These are phyloP conservation scores for Eruca vesicaria DNA, from an alignment of 441 rosid genomes.

Conservation along the genomic window DNA sequence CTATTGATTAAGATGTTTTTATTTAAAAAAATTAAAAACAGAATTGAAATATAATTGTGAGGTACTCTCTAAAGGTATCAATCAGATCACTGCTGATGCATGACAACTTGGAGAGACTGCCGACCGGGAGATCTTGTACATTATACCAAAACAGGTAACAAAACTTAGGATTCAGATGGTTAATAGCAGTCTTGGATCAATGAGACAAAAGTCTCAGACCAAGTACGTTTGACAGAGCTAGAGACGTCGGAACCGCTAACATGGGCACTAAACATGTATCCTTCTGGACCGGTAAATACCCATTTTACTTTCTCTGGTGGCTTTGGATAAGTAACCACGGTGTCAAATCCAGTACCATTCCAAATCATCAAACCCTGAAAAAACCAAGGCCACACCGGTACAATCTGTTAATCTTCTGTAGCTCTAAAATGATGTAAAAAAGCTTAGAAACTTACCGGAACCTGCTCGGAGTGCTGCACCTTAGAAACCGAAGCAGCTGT, in stretches of 20 bases:
- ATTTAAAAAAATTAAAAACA: no score
- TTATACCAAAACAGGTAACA: background rate
- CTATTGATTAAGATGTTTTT: no score
- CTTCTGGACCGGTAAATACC: constrained; percentile 49
- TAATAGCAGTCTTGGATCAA: constrained; percentile 33
- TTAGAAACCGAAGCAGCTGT: background rate
- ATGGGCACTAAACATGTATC: constrained; percentile 41
- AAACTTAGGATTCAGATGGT: background rate
- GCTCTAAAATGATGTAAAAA: background rate
- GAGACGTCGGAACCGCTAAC: constrained; percentile 41
- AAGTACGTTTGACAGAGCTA: constrained; percentile 38
- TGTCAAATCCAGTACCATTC: no score
- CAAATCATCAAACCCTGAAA: no score
- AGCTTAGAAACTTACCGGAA: constrained; percentile 23
- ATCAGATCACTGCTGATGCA: no score
- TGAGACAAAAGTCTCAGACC: constrained; percentile 45
- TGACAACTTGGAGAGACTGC: constrained; percentile 19
- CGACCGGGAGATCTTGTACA: constrained; percentile 4
- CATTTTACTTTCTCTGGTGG: no score
- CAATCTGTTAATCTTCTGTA: background rate
- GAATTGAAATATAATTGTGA: no score
- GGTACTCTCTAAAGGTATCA: no score
- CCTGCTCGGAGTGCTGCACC: background rate
- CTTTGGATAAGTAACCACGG: no score
- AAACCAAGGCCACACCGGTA: background rate